A percentile compares a stretch with the other conserved stretches of the same genome.
Evolutionary conservation across 2,329 filamentous ascomycete genomes (phyloP).

Genomic region (Monilinia vaccinii-corymbosi): DNA sequence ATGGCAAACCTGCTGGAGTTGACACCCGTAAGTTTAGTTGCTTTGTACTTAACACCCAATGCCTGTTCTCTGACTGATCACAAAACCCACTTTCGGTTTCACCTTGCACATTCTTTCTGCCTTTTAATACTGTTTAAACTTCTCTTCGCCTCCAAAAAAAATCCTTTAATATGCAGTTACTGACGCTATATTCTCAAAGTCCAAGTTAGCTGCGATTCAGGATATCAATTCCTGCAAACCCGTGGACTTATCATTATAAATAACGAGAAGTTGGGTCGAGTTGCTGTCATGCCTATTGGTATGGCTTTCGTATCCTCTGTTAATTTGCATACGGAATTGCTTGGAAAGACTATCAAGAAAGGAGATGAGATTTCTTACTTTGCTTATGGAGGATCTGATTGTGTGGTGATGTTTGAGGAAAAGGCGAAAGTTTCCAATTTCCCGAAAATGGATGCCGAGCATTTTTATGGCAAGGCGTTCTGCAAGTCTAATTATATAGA

Average conservation of each 20-base stretch:
- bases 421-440: constrained; percentile 6
- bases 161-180: background rate
- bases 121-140: background rate
- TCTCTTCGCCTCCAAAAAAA: background rate
- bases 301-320: constrained; percentile 38
- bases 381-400: constrained; percentile 36
- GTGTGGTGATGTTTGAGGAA: constrained; percentile 32
- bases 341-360: constrained; percentile 27
- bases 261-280: constrained; percentile 28
- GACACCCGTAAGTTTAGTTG: background rate
- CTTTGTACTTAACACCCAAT: background rate
- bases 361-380: constrained; percentile 36
- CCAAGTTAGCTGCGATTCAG: constrained; percentile 30
- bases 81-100: background rate
- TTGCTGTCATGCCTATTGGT: constrained; percentile 36
- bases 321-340: constrained; percentile 23
- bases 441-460: constrained; percentile 1
- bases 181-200: background rate
- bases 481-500: constrained; percentile 4
- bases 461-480: constrained; percentile 3
- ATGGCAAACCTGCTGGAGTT: background rate
- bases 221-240: constrained; percentile 35
- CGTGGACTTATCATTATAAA: constrained; percentile 35
- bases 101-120: background rate
- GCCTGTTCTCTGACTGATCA: background rate